A percentile compares a stretch with the other conserved stretches of the same genome.
Evolutionary conservation across 495 filamentous ascomycete species (phyloP).

Genomic region (Hypoxylon fuscum): DNA sequence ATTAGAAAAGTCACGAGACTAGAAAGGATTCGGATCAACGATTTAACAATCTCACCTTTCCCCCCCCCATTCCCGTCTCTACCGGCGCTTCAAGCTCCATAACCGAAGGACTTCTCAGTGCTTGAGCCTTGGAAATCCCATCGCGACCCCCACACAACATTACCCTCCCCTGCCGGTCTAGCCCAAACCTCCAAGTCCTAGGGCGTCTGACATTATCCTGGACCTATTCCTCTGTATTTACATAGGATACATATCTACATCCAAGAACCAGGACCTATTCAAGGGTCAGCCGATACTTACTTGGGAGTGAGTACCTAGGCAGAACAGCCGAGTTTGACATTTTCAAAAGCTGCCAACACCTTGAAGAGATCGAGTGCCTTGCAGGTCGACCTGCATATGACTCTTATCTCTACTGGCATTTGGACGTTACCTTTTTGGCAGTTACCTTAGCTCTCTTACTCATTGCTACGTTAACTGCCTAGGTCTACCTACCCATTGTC

Average conservation of each 20-base stretch:
- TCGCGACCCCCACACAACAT: conserved; percentile 36
- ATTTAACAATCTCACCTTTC: conserved; percentile 17
- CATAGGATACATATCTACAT: conserved; percentile 16
- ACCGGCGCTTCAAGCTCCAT: conserved; percentile 25
- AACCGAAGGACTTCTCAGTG: conserved; percentile 18
- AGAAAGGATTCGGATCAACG: conserved; percentile 15
- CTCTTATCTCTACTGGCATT: conserved; percentile 29
- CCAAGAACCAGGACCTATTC: conserved; percentile 16
- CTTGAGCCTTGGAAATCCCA: conserved; percentile 20
- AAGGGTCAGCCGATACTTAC: conserved; percentile 25
- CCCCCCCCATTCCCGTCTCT: conserved; percentile 6
- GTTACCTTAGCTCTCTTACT: conserved; percentile 5
- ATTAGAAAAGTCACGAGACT: conserved; percentile 36
- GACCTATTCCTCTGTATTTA: conserved; percentile 31
- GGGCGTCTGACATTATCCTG: conserved; percentile 36
- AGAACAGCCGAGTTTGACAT: conserved; percentile 9
- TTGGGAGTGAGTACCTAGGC: conserved; percentile 9
- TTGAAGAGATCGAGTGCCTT: conserved; percentile 31
- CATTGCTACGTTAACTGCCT: conserved; percentile 26
- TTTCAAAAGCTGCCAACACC: conserved; percentile 4
- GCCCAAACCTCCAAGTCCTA: conserved; percentile 30
- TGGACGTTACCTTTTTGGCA: conserved; percentile 15
- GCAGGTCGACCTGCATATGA: conserved; percentile 32
- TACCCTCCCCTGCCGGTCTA: conserved; percentile 23
- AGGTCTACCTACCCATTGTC: background rate